Base-by-base conservation (phyloP, 2,329 filamentous ascomycete genomes). In the Penicillium sp. region DNA sequence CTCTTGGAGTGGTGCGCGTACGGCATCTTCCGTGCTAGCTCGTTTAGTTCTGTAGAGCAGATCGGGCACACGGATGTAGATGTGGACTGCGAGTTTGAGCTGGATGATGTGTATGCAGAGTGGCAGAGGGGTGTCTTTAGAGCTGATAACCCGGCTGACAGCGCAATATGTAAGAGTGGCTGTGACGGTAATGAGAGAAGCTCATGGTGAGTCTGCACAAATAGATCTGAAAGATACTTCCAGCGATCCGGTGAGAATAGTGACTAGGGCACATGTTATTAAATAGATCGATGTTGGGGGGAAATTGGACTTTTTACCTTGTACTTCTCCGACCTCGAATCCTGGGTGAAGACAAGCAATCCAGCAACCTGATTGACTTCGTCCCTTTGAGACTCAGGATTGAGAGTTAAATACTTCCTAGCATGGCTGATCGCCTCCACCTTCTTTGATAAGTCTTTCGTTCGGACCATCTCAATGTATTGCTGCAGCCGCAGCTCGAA, bases 1-100 rank as follows among this genome's bases (percentile, higher is more conserved):
- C 90, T 96, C 78, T 95, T 95, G 27, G 88, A 92, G 70, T 99
- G 94, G 66, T 96, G 89, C 2, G 94, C 94, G 64, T 97, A 97
- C 0, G 94, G 94, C 40, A 99, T 89, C 62, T 87, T 86, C 46
- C 87, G 81, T 2, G 94, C 92, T 30, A 99, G 81, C 64, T 92
- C 89, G 70, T 97, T 97, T 50, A 99, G 82, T 73, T 99, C 94
- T 0, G 88, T 94, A 43, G 88, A 94, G 77, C 94, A 99, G 66
- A 99, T 97, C 3, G 94, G 94, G 64, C 94, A 99, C 38, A 97
- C 85, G 44, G 85, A 87, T 7, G 88, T 87, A 2, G 84, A 85
- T 1, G 87, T 81, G 25, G 75, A 76, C 42, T 76, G 73, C 18
- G 75, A 75, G 48, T 77, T 79, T 13, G 78, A 77, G 13, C 75